phyloP scores from a whole-genome alignment of 805 yeast genomes.

The Alloascoidea africana region DNA sequence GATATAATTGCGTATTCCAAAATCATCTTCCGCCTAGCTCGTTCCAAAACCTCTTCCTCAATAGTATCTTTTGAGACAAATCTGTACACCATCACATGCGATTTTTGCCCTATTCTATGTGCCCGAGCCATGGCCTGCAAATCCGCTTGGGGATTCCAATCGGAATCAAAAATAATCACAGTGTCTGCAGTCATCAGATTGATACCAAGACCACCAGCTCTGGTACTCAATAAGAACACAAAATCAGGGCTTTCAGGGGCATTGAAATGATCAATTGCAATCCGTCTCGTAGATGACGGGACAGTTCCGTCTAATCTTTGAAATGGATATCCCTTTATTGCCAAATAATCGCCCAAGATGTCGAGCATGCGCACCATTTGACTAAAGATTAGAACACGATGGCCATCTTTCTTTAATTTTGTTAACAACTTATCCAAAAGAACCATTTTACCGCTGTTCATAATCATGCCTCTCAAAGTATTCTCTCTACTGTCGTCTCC shows the following conservation, averaged over 20 bases:
- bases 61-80: constrained; percentile 97
- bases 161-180: constrained; percentile 93
- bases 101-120: constrained; percentile 98
- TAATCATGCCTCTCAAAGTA: constrained; percentile 75
- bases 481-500: constrained; percentile 49
- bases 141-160: constrained; percentile 99
- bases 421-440: constrained; percentile 78
- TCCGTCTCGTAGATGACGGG: constrained; percentile 84
- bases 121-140: constrained; percentile 99
- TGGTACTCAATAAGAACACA: constrained; percentile 76
- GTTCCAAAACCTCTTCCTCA: constrained; percentile 91
- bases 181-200: constrained; percentile 99
- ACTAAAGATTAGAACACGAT: constrained; percentile 84
- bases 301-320: constrained; percentile 96
- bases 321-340: constrained; percentile 74
- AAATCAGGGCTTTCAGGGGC: constrained; percentile 88
- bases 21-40: constrained; percentile 97
- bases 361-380: constrained; percentile 97
- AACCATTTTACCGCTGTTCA: constrained; percentile 99
- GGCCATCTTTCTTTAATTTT: constrained; percentile 83
- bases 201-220: constrained; percentile 99
- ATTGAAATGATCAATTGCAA: constrained; percentile 92
- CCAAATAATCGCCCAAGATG: constrained; percentile 83
- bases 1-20: constrained; percentile 95
- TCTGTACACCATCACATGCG: constrained; percentile 93